Evolutionary conservation across 2,329 filamentous ascomycete genomes (phyloP).

Genomic region (Beauveria scarabaeidicola): DNA sequence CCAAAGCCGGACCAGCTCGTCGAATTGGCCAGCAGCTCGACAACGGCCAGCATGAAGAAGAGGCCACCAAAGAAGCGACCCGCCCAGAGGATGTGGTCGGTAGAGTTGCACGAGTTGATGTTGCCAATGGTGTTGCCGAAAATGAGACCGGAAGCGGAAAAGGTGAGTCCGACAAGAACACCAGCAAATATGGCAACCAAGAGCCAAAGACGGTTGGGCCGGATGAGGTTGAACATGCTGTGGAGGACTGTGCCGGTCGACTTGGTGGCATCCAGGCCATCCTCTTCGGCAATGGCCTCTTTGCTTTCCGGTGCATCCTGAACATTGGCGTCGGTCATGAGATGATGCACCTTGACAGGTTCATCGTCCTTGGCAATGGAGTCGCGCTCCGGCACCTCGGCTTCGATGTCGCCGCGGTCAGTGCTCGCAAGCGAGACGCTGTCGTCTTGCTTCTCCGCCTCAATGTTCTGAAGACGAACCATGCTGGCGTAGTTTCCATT

Average conservation of each 20-base stretch:
- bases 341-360: slow-evolving; percentile 30
- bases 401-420: slow-evolving; percentile 32
- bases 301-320: slow-evolving; percentile 30
- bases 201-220: slow-evolving; percentile 31
- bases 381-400: slow-evolving; percentile 28
- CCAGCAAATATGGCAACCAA: slow-evolving; percentile 33
- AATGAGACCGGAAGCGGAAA: slow-evolving; percentile 45
- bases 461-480: slow-evolving; percentile 35
- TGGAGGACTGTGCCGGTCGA: slow-evolving; percentile 31
- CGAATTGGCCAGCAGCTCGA: slow-evolving; percentile 44
- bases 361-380: slow-evolving; percentile 25
- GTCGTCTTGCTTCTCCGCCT: slow-evolving; percentile 23
- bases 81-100: slow-evolving; percentile 26
- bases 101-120: slow-evolving; percentile 39
- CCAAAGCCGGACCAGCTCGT: slow-evolving; percentile 45
- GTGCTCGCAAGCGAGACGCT: slow-evolving; percentile 24
- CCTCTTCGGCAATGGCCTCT: slow-evolving; percentile 18
- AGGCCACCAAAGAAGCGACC: slow-evolving; percentile 45
- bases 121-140: slow-evolving; percentile 33
- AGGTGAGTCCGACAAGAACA: slow-evolving; percentile 47
- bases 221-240: slow-evolving; percentile 27
- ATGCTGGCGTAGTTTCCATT: slow-evolving; percentile 44
- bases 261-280: slow-evolving; percentile 31
- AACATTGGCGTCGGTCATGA: slow-evolving; percentile 19
- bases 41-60: slow-evolving; percentile 45